Evolutionary conservation across 805 yeast species (phyloP).

Genomic region (Saturnispora sanitii): DNA sequence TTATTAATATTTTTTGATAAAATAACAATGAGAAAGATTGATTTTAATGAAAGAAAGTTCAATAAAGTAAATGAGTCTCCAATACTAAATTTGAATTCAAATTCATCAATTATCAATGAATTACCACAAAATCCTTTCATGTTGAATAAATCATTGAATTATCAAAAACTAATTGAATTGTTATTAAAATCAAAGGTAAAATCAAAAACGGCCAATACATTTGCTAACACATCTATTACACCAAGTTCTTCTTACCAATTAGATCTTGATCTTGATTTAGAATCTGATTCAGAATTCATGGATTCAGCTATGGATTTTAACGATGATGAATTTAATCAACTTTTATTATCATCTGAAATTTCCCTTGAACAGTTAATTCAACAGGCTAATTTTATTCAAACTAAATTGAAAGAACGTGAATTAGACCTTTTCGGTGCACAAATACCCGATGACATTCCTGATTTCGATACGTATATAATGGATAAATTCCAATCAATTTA

Average conservation of each 20-base stretch:
- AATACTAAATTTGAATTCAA: no score
- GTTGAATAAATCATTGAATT: conserved; percentile 54
- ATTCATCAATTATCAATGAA: conserved; percentile 42
- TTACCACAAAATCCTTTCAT: conserved; percentile 60
- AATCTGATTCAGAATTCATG: conserved; percentile 46
- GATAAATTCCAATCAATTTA: background rate
- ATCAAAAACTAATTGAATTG: conserved; percentile 42
- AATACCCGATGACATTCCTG: conserved; percentile 10
- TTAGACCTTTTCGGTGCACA: conserved; percentile 17
- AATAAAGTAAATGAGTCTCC: conserved; percentile 47
- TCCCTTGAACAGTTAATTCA: conserved; percentile 18
- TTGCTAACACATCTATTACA: conserved; percentile 10
- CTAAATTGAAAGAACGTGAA: conserved; percentile 16
- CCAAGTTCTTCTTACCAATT: conserved; percentile 16
- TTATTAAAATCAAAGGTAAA: no score
- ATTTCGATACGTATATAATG: background rate
- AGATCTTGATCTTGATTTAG: conserved; percentile 43
- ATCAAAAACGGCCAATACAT: background rate
- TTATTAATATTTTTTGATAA: conserved; percentile 61
- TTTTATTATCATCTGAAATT: conserved; percentile 16
- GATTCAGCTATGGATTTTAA: conserved; percentile 30
- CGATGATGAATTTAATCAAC: conserved; percentile 21
- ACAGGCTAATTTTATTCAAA: conserved; percentile 20
- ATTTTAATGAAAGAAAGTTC: conserved; percentile 45
- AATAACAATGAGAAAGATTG: conserved; percentile 60